Percentiles rank a stretch among this genome's conserved stretches.
phyloP scores from a whole-genome alignment of 345 rosid species.

The Corchorus olitorius region DNA sequence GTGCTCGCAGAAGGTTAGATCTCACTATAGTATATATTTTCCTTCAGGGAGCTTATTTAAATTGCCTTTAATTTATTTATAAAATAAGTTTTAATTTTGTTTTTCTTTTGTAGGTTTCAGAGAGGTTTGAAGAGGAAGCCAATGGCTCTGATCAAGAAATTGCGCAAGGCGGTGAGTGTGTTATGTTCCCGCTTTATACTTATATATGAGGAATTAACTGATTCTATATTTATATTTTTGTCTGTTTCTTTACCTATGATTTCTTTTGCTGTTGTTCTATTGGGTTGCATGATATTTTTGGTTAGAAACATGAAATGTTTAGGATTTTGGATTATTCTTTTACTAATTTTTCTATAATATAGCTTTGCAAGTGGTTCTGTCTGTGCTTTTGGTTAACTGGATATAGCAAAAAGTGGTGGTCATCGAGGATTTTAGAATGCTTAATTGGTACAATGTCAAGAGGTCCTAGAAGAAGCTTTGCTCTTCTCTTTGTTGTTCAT shows the following conservation, averaged over 20 bases:
- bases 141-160: slow-evolving; percentile 66
- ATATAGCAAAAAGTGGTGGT: not conserved
- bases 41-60: not conserved
- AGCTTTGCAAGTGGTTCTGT: not conserved
- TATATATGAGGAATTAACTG: not conserved
- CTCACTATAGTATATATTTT: not conserved
- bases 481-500: not conserved
- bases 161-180: slow-evolving; percentile 54
- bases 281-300: not conserved
- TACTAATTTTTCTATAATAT: not conserved
- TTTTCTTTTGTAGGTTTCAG: slow-evolving; percentile 47
- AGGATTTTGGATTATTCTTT: not conserved
- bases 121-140: slow-evolving; percentile 71
- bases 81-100: not conserved
- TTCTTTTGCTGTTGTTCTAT: not conserved
- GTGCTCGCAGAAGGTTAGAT: slow-evolving; percentile 65
- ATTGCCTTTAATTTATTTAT: not conserved
- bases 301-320: not conserved
- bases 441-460: not conserved
- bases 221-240: not conserved
- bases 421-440: not conserved
- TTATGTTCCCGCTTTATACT: not conserved
- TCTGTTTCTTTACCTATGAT: not conserved
- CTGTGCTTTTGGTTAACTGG: not conserved
- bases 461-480: not conserved